Evolutionary conservation across 2,329 filamentous ascomycete species (phyloP).

Genomic region (Golovinomyces cichoracearum): DNA sequence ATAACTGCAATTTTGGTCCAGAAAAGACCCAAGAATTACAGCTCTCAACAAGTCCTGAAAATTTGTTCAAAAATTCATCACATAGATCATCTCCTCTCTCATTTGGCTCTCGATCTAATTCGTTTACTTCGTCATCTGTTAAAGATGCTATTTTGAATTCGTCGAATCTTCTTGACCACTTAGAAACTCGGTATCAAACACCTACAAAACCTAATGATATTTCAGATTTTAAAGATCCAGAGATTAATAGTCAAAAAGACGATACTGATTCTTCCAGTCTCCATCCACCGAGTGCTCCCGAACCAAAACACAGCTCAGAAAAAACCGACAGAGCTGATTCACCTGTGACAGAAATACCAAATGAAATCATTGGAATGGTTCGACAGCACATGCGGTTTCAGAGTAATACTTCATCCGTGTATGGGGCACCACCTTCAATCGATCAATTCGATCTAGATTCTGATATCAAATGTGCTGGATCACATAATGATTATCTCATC

Average conservation of each 20-base stretch:
- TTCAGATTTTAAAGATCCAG: constrained; percentile 12
- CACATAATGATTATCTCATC: constrained; percentile 14
- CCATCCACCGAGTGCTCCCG: neutral
- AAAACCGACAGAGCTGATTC: neutral
- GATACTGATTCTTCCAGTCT: neutral
- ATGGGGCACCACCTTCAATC: constrained; percentile 19
- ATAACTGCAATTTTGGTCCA: too few species aligned
- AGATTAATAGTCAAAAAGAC: constrained; percentile 5
- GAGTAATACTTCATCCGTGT: constrained; percentile 61
- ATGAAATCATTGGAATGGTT: constrained; percentile 55
- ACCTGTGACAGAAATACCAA: constrained; percentile 11
- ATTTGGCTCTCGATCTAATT: too few species aligned
- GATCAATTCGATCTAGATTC: neutral
- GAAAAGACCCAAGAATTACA: too few species aligned
- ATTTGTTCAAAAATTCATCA: too few species aligned
- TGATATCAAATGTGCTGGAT: neutral
- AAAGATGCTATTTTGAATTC: too few species aligned
- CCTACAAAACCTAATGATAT: constrained; percentile 8
- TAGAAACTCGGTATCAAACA: neutral
- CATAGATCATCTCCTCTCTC: too few species aligned
- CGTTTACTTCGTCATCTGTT: too few species aligned
- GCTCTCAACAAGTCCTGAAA: too few species aligned
- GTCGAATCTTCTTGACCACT: constrained; percentile 5
- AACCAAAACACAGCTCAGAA: neutral
- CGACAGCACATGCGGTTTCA: constrained; percentile 59